These are phyloP conservation scores for Suhomyces kunorum DNA, from an alignment of 1,139 yeast genomes.

Conservation along the genomic window DNA sequence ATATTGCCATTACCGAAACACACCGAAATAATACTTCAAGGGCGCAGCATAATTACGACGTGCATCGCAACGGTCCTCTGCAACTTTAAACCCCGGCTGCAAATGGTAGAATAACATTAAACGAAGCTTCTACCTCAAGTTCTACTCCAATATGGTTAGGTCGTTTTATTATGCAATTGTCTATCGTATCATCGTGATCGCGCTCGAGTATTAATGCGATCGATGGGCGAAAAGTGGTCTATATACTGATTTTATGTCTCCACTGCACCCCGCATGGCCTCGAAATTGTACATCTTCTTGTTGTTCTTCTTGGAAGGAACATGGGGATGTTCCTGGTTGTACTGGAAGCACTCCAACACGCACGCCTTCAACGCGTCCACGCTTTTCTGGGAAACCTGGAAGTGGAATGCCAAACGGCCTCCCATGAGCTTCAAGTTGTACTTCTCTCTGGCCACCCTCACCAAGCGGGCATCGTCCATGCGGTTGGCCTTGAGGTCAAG, in stretches of 20 bases:
- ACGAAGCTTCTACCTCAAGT: not conserved
- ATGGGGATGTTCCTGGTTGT: conserved; percentile 34
- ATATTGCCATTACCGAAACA: not conserved
- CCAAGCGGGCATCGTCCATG: conserved; percentile 51
- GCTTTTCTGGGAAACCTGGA: conserved; percentile 68
- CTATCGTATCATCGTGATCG: not conserved
- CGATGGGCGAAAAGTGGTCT: not conserved
- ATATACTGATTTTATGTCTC: not conserved
- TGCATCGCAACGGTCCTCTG: too few relatives aligned
- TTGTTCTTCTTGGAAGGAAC: conserved; percentile 24
- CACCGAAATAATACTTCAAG: not conserved
- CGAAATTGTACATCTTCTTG: conserved; percentile 36
- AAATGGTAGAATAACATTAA: too few relatives aligned
- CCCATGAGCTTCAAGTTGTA: conserved; percentile 67
- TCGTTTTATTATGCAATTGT: not conserved
- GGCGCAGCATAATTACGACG: not conserved
- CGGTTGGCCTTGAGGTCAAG: conserved; percentile 37
- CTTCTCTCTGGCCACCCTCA: conserved; percentile 57
- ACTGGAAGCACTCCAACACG: conserved; percentile 56
- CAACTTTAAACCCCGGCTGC: too few relatives aligned
- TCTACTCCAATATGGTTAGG: not conserved
- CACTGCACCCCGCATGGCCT: conserved; percentile 21
- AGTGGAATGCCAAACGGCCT: conserved; percentile 81
- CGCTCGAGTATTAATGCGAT: not conserved
- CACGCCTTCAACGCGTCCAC: conserved; percentile 66